A percentile compares a stretch with the other conserved stretches of the same genome.
Conservation (phyloP, 768 basidiomycete species). For the Cubamyces sp. region DNA sequence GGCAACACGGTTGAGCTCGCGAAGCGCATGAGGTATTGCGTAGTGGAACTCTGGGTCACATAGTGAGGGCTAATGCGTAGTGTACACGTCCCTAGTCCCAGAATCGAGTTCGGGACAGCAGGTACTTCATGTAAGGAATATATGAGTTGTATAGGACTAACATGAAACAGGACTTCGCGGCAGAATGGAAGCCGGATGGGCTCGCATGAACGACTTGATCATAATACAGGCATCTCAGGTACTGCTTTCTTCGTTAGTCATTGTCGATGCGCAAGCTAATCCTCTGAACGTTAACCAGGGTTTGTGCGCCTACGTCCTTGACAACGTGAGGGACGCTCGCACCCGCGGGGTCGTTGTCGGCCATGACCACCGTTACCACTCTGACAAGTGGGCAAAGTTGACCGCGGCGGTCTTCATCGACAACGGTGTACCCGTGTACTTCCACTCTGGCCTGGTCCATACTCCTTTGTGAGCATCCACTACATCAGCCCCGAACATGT, state of each 20-base stretch:
- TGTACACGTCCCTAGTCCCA: slow-evolving; percentile 43
- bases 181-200: slow-evolving; percentile 86
- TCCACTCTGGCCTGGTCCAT: slow-evolving; percentile 72
- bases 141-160: neutral
- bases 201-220: slow-evolving; percentile 90
- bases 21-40: slow-evolving; percentile 54
- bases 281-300: slow-evolving; percentile 49
- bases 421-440: slow-evolving; percentile 68
- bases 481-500: too few relatives aligned
- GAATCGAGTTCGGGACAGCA: slow-evolving; percentile 89
- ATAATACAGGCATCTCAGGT: slow-evolving; percentile 85
- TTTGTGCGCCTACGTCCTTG: slow-evolving; percentile 70
- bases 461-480: slow-evolving; percentile 64
- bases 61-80: too few relatives aligned
- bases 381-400: slow-evolving; percentile 74
- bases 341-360: slow-evolving; percentile 78
- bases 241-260: neutral
- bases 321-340: slow-evolving; percentile 54
- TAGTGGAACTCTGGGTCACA: neutral
- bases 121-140: slow-evolving; percentile 43
- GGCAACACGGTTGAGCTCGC: slow-evolving; percentile 53
- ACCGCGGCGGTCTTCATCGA: slow-evolving; percentile 73
- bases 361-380: slow-evolving; percentile 85
- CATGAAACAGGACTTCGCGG: slow-evolving; percentile 64
- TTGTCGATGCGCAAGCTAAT: neutral